phyloP scores from a whole-genome alignment of 2,329 filamentous ascomycete genomes.

The Pseudopithomyces chartarum region DNA sequence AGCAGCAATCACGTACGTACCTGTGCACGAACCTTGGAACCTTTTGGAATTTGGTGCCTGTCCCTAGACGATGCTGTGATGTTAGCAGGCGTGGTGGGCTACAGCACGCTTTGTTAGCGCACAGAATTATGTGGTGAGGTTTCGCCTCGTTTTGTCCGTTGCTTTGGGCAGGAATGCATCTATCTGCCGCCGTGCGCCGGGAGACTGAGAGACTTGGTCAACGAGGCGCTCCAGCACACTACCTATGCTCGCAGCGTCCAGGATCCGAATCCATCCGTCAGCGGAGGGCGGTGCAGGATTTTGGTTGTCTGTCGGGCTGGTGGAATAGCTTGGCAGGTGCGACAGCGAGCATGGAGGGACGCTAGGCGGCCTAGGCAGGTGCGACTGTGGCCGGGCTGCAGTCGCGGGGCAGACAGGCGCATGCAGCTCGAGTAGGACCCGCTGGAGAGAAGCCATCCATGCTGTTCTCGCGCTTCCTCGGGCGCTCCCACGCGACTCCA shows the following conservation, averaged over 20 bases:
- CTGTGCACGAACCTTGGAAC: background rate
- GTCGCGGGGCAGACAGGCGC: constrained; percentile 8
- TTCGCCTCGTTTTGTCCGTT: constrained; percentile 6
- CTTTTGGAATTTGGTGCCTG: too few relatives aligned
- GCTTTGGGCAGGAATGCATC: constrained; percentile 7
- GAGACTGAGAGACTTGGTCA: constrained; percentile 9
- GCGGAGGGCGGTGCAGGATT: constrained; percentile 17
- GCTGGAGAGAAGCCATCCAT: constrained; percentile 20
- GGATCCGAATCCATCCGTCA: background rate
- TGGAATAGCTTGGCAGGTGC: constrained; percentile 2
- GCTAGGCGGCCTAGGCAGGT: constrained; percentile 5
- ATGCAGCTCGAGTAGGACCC: constrained; percentile 1
- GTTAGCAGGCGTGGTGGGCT: constrained; percentile 2
- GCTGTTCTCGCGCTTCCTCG: constrained; percentile 35
- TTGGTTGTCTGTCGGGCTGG: constrained; percentile 5
- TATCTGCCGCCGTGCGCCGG: constrained; percentile 22
- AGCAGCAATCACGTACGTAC: constrained; percentile 6
- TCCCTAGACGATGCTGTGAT: background rate
- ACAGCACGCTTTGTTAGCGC: constrained; percentile 1
- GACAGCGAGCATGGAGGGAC: background rate
- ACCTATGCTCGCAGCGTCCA: constrained; percentile 19
- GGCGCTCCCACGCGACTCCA: constrained; percentile 34
- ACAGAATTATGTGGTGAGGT: constrained; percentile 1
- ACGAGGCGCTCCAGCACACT: constrained; percentile 16
- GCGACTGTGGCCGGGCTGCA: constrained; percentile 1